Evolutionary conservation across 768 basidiomycete genomes (phyloP), one percentile per base, ranked within the genome.

Genomic region (Chlorophyllum brunneum): DNA sequence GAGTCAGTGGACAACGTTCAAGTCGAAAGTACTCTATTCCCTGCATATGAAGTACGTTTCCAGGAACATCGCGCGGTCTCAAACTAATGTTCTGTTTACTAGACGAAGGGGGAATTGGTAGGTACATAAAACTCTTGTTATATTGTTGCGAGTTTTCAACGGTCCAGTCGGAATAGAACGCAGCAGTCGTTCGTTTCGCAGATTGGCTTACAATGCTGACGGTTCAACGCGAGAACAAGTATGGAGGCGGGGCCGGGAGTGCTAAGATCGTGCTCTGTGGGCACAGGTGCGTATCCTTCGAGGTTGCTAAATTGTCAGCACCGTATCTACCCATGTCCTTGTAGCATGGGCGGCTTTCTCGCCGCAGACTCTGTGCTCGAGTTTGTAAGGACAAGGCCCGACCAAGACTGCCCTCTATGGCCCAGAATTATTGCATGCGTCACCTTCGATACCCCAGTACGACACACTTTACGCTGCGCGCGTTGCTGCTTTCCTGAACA

Each of bases 41-140:
- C 94, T 20, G 85, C 83, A 1, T 98, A 95, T 59, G 89, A 97
- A 77, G 90, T 88, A 57, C 54, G 73, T 53, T 34, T n/a, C 22
- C 20, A 45, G 10, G 38, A 42, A 39, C 54, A 58, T 29, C 34
- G 30, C 16, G 51, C 44, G 34, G 50, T 18, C 36, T n/a, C 27
- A 22, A 48, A 40, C 30, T 56, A 22, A 43, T 36, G 18, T 23
- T 49, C 9, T 10, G 24, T 55, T 27, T 33, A 29, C 7, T 50
- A 92, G 88, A 95, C 94, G 5, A 93, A 92, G 67, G 94, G 94
- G 38, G 86, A 94, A 50, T 69, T 97, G 67, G 92, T 94, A 62
- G 58, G 83, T 72, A 22, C 23, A 24, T 45, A 2, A 1, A 7
- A 31, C 30, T 36, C 36, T 45, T 29, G 29, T 43, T 50, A 39